A percentile compares a stretch with the other conserved stretches of the same genome.
Evolutionary conservation across 2,329 filamentous ascomycete species (phyloP).

Genomic region (Aureobasidium sp.): DNA sequence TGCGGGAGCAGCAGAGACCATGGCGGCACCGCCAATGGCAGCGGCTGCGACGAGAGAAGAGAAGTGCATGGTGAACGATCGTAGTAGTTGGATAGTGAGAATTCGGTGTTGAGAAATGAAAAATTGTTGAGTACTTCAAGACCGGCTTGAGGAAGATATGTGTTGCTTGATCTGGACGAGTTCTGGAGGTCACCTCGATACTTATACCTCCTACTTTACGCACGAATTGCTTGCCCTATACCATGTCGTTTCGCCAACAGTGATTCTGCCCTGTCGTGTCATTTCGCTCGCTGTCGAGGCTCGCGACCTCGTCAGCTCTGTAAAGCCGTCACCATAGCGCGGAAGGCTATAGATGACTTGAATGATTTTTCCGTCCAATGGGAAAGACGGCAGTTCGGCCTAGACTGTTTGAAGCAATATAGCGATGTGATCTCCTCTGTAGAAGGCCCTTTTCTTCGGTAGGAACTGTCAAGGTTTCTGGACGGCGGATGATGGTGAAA

Average conservation of each 20-base stretch:
- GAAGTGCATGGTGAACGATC: constrained; percentile 7
- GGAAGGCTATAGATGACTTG: neutral
- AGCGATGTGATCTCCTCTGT: neutral
- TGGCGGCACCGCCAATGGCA: constrained; percentile 10
- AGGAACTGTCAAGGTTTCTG: neutral
- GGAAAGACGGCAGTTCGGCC: neutral
- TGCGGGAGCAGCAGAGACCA: constrained; percentile 8
- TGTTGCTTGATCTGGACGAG: neutral
- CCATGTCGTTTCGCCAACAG: neutral
- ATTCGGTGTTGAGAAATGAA: neutral
- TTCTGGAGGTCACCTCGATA: neutral
- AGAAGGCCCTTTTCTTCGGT: constrained; percentile 1
- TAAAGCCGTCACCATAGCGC: neutral
- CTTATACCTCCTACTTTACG: neutral
- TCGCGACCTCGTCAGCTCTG: neutral
- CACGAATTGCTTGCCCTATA: neutral
- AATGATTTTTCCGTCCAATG: constrained; percentile 7
- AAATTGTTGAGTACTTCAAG: neutral
- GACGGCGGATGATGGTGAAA: constrained; percentile 5
- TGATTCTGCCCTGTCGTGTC: neutral
- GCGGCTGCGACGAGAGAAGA: constrained; percentile 13
- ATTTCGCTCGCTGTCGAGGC: neutral
- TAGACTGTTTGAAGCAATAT: neutral
- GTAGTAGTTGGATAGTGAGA: neutral
- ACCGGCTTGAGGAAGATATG: neutral